Base-by-base conservation (phyloP, 768 basidiomycete species). In the Hericium rajendrae region DNA sequence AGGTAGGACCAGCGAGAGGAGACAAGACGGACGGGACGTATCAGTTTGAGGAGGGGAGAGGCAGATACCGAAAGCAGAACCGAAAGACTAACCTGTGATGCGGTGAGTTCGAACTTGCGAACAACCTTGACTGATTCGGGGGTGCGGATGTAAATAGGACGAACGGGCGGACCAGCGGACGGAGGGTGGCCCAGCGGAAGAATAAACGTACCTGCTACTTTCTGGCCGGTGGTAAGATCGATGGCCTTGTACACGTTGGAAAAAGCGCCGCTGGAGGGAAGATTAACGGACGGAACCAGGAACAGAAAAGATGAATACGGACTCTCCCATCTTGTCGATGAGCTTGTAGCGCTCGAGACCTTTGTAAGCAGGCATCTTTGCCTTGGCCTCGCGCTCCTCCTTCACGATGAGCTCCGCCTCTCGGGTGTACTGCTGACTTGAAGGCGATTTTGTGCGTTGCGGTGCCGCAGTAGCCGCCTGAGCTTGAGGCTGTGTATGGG, bases 221-320 rank as follows among this genome's bases (percentile, higher is more conserved):
- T 87, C 66, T 84, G 79, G 43, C 85, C 84, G 11, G 84, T 86
- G 39, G 77, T 74, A 51, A 82, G 76, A 68, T 97, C 89, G 55
- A 87, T 64, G 13, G 93, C 95, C 69, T 90, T 91, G 79, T 95
- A 99, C 9, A 99, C 95, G 68, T 97, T 92, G n/a, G 94, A 97
- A 70, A 99, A 99, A 46, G 95, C 95, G 59, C 95, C 95, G 65
- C 85, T 91, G 65, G 43, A 64, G 66, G 37, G 59, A 70, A 57
- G 28, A 51, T 24, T 48, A 20, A 13, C 57, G 38, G 38, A 58
- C 6, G 51, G 59, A 56, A 53, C 56, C 57, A 50, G 55, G 48
- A 50, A 57, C 48, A 48, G 38, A 57, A 54, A 56, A 18, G 26
- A 18, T 15, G 28, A 18, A 22, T 39, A 86, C 91, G 70, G 60